Conservation (phyloP, 352 stramenopile genomes). For the Phytophthora pisi region DNA sequence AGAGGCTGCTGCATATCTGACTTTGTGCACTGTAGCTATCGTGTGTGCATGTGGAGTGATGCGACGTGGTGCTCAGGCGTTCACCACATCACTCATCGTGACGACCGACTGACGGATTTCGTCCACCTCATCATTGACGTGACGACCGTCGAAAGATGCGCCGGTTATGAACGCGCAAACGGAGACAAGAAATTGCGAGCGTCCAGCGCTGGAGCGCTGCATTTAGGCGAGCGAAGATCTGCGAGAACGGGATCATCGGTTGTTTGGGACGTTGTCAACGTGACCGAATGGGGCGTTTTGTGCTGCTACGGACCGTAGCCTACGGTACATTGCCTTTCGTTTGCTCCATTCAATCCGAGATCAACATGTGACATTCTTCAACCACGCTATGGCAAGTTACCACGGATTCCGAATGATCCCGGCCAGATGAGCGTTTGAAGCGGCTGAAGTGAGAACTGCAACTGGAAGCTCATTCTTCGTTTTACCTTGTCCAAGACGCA, state of each 20-base stretch:
- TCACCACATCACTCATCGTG: constrained; percentile 6
- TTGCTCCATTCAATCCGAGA: not conserved
- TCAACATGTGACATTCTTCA: not conserved
- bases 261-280: not conserved
- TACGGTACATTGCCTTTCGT: not conserved
- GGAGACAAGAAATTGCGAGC: not conserved
- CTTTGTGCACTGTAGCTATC: too few relatives aligned
- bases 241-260: not conserved
- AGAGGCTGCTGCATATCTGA: too few relatives aligned
- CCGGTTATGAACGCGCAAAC: constrained; percentile 7
- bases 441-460: not conserved
- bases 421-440: not conserved
- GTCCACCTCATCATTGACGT: constrained; percentile 6
- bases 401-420: not conserved
- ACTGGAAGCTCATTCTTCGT: not conserved
- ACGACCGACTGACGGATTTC: not conserved
- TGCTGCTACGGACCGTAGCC: too few relatives aligned
- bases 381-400: not conserved
- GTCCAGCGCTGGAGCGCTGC: not conserved
- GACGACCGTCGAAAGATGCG: constrained; percentile 13
- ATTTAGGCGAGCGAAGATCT: not conserved
- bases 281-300: not conserved
- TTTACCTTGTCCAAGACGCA: not conserved
- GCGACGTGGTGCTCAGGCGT: not conserved
- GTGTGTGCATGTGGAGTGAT: not conserved